phyloP scores from a whole-genome alignment of 257 asterid species.

The Ligustrum vulgare region DNA sequence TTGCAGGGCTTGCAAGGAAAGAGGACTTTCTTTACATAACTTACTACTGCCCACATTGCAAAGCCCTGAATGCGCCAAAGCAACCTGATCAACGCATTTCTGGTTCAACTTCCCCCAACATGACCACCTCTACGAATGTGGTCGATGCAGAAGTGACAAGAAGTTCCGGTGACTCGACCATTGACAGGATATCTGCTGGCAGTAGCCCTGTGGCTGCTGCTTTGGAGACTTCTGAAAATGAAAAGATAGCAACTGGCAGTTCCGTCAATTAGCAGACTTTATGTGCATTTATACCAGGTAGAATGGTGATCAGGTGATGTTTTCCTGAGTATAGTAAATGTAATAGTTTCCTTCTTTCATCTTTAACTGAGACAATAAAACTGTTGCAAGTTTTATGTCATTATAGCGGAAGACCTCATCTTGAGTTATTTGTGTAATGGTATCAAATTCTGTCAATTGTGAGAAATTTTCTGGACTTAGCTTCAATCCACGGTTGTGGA shows the following conservation, averaged over 20 bases:
- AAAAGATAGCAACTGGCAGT: not conserved
- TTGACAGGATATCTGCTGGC: constrained; percentile 17
- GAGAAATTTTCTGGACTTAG: not conserved
- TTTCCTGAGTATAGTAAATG: not conserved
- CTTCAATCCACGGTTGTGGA: not conserved
- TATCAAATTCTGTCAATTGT: not conserved
- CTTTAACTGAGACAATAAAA: not conserved
- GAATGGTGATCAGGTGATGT: not conserved
- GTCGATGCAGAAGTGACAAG: constrained; percentile 30
- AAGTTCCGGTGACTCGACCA: constrained; percentile 10
- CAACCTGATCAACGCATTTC: constrained; percentile 40
- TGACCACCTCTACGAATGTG: constrained; percentile 24
- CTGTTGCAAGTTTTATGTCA: not conserved
- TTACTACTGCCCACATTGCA: constrained; percentile 90
- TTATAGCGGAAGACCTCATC: not conserved
- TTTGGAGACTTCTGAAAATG: constrained; percentile 9
- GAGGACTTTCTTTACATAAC: constrained; percentile 75
- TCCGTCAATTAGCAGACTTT: constrained; percentile 12
- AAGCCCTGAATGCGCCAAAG: constrained; percentile 65
- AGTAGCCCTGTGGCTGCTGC: constrained; percentile 19
- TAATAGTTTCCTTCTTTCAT: not conserved
- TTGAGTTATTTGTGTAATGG: not conserved
- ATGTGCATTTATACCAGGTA: not conserved
- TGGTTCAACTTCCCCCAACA: constrained; percentile 36
- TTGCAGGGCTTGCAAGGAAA: constrained; percentile 84